Base-by-base conservation (phyloP, 2,329 filamentous ascomycete genomes). In the Penicillium sp. region DNA sequence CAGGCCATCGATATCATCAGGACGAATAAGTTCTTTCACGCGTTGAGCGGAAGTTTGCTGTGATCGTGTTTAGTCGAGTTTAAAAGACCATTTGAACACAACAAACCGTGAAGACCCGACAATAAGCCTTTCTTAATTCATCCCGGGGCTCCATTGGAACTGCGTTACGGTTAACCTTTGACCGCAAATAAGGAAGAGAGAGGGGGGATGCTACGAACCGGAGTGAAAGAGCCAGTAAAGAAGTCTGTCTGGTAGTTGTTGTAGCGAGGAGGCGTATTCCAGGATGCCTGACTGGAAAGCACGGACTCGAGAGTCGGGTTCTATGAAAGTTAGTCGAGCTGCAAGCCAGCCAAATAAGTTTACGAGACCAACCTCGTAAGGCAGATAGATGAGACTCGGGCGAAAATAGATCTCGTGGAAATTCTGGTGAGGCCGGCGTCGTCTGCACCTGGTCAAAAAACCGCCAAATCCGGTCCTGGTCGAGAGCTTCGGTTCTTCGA, bases 261-360 rank as follows among this genome's bases (percentile, higher is more conserved):
- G 65, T 33, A 71, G 72, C 4, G 65, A 61, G 13, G 80, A 69
- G 12, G 84, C 71, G 39, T 80, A 77, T 47, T 80, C 76, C 1
- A 83, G 75, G 48, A 86, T 70, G 1, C 86, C 86, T 18, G 81
- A 83, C 23, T 81, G 68, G 46, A 89, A 79, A 32, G 80, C 74
- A 56, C 83, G 79, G 47, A 81, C 73, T 43, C 84, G 77, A 33
- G 74, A 72, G 6, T 70, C 69, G 0, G 77, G 70, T 28, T 81
- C 75, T 49, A 66, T 65, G 25, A 23, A 15, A n/a, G 1, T 37
- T 6, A 8, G 32, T 63, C 31, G 8, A 37, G 33, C 15, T 37
- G 33, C 33, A 47, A 28, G 27, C 31, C 8, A 51, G 28, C 33
- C 6, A 13, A 9, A 31, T 18, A 23, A 7, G n/a, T 20, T 37